These are phyloP conservation scores for Cyathus striatus DNA, from an alignment of 768 basidiomycete species.

Conservation along the genomic window DNA sequence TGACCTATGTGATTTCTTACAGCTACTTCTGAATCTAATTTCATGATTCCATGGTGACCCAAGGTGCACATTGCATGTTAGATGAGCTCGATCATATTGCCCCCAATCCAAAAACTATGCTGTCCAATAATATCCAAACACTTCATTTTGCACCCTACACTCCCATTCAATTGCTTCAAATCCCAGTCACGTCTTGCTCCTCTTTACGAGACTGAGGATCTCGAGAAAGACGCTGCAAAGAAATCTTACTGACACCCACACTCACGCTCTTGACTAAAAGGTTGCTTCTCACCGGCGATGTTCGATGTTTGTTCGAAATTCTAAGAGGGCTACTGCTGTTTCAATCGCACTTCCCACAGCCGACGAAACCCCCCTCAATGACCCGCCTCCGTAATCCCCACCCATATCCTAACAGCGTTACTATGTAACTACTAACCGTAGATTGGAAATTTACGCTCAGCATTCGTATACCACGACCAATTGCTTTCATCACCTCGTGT, in stretches of 20 bases:
- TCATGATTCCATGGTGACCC: too few species aligned
- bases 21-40: conserved; percentile 42
- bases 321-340: conserved; percentile 47
- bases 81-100: conserved; percentile 87
- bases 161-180: conserved; percentile 61
- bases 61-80: too few species aligned
- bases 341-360: conserved; percentile 10
- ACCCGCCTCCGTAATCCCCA: conserved; percentile 47
- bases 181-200: conserved; percentile 60
- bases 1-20: background rate
- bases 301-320: conserved; percentile 75
- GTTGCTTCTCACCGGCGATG: conserved; percentile 79
- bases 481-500: too few species aligned
- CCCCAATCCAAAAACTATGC: conserved; percentile 50
- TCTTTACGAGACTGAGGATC: conserved; percentile 31
- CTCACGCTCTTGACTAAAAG: conserved; percentile 75
- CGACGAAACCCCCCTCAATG: conserved; percentile 29
- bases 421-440: too few species aligned
- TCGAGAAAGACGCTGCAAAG: conserved; percentile 26
- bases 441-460: too few species aligned
- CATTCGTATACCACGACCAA: too few species aligned
- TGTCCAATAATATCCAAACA: conserved; percentile 48
- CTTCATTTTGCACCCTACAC: conserved; percentile 82
- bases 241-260: conserved; percentile 59
- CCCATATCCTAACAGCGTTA: conserved; percentile 68